These are phyloP conservation scores for Apiospora arundinis DNA, from an alignment of 2,329 filamentous ascomycete species.

Conservation along the genomic window DNA sequence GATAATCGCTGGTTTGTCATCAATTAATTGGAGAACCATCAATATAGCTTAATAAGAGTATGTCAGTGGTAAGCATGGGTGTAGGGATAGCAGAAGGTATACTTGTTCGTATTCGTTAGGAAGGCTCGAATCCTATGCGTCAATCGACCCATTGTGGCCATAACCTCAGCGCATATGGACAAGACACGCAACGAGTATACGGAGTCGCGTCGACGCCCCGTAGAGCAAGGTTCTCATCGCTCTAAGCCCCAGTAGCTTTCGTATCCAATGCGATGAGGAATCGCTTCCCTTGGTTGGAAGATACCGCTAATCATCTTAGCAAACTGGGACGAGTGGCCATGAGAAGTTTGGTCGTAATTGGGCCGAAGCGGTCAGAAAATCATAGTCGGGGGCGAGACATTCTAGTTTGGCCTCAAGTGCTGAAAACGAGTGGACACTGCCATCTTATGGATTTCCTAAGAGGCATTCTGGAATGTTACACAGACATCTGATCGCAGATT, in stretches of 20 bases:
- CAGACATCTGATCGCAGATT: background rate
- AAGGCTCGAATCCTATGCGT: background rate
- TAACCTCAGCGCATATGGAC: constrained; percentile 2
- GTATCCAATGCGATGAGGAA: background rate
- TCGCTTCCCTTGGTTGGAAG: background rate
- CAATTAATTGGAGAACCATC: too few species aligned
- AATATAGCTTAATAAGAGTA: constrained; percentile 13
- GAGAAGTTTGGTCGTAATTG: background rate
- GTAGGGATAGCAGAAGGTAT: background rate
- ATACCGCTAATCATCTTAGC: background rate
- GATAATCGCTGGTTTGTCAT: background rate
- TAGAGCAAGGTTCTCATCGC: background rate
- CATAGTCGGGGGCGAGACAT: background rate
- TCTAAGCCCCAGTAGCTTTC: background rate
- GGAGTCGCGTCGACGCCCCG: background rate
- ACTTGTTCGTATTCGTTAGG: background rate
- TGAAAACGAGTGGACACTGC: background rate
- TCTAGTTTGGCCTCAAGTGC: background rate
- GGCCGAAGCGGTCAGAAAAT: constrained; percentile 9
- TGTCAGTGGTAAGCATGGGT: background rate
- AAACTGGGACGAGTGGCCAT: background rate
- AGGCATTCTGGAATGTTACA: background rate
- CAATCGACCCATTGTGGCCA: background rate
- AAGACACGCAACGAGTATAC: background rate
- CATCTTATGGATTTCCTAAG: background rate